Percentiles rank a stretch among this genome's conserved stretches.
These are phyloP conservation scores for Penicillium sp. DNA, from an alignment of 2,329 filamentous ascomycete species.

Conservation along the genomic window DNA sequence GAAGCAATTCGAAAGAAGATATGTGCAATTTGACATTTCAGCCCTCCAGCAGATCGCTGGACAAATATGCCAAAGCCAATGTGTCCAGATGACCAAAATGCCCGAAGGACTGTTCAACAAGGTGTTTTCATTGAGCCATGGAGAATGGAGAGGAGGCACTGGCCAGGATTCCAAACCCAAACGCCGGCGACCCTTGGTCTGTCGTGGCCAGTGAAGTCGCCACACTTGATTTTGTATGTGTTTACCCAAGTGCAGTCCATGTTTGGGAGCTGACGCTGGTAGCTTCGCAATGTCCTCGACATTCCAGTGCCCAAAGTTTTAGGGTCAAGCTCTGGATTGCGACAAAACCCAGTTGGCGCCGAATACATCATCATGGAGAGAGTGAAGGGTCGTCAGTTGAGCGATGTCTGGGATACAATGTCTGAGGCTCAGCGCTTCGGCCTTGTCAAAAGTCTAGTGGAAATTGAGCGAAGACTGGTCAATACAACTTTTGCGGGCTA, in stretches of 20 bases:
- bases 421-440: not conserved
- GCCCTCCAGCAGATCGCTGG: not conserved
- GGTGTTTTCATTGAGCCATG: conserved; percentile 28
- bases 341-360: not conserved
- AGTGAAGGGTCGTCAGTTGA: not conserved
- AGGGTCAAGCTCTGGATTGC: not conserved
- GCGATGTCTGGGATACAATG: not conserved
- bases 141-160: conserved; percentile 28
- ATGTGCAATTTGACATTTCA: not conserved
- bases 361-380: not conserved
- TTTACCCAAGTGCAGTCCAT: not conserved
- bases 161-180: conserved; percentile 33
- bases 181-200: conserved; percentile 25
- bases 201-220: conserved; percentile 38
- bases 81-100: not conserved
- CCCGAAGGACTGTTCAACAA: conserved; percentile 27
- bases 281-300: not conserved
- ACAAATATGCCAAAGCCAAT: not conserved
- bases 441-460: not conserved
- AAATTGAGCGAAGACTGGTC: not conserved
- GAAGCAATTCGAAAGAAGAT: not conserved
- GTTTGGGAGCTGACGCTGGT: not conserved
- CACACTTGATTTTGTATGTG: conserved; percentile 23
- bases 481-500: not conserved
- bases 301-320: not conserved